Percentiles rank a stretch among this genome's conserved stretches.
Conservation (phyloP, 805 yeast species). For the Ogataea neopini region DNA sequence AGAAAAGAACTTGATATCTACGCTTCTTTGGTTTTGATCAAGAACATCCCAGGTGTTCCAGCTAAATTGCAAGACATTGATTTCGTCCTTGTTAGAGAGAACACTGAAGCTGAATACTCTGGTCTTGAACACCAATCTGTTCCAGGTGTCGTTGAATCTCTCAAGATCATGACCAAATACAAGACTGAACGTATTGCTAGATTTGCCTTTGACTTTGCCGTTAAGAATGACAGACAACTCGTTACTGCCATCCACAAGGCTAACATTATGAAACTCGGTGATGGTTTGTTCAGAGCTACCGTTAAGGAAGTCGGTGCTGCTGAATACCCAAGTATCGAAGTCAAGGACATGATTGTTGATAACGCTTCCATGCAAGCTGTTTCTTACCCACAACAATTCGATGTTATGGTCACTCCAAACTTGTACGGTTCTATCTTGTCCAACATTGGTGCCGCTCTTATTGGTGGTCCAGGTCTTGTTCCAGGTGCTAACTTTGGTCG, state of each 20-base stretch:
- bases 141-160: conserved; percentile 96
- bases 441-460: conserved; percentile 95
- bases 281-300: conserved; percentile 95
- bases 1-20: conserved; percentile 95
- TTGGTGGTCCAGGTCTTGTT: conserved; percentile 98
- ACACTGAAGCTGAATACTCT: conserved; percentile 98
- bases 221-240: conserved; percentile 83
- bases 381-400: conserved; percentile 96
- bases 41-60: conserved; percentile 91
- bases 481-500: conserved; percentile 99
- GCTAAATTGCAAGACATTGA: conserved; percentile 87
- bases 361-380: conserved; percentile 99
- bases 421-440: conserved; percentile 96
- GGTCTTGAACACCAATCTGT: conserved; percentile 97
- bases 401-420: conserved; percentile 96
- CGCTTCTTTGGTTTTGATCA: conserved; percentile 92
- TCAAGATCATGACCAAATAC: conserved; percentile 90
- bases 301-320: conserved; percentile 82
- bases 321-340: conserved; percentile 81
- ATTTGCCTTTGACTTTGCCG: conserved; percentile 95
- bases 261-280: conserved; percentile 97
- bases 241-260: conserved; percentile 99
- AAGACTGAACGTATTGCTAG: conserved; percentile 97
- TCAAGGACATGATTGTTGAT: conserved; percentile 94
- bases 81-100: conserved; percentile 94